Base-by-base conservation (phyloP, 148 eudicot genomes). In the Camellia lanceoleosa region DNA sequence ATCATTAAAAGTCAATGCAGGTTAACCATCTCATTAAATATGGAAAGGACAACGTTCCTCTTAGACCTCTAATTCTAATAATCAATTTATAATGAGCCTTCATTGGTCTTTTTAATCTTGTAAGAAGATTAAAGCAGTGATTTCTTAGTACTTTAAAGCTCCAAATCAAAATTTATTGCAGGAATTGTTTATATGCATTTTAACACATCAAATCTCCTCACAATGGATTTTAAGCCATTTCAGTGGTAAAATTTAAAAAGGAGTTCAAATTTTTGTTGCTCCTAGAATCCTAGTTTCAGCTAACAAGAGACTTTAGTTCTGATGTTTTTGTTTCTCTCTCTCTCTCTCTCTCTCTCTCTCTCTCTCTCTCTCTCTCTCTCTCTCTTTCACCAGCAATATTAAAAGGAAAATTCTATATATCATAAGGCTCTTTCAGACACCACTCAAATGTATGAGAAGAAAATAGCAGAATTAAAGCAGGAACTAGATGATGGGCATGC, bases 351-450 rank as follows among this genome's bases (percentile, higher is more conserved):
- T n/a, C n/a, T n/a, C n/a, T 54, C 52, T 49, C 2, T 19, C 13
- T 46, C 78, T 63, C 64, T 68, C 64, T 75, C 80, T 80, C 6
- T 47, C 6, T 47, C 23, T 77, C 2, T 19, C 13, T 46, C 78
- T 63, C 64, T 68, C 64, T 75, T 81, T 79, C 76, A 83, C 83
- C 84, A 94, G 94, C 84, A 87, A 84, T 83, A 84, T 78, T 88
- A 88, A 85, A 75, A 54, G 69, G 97, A 90, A 79, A 87, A 71
- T 80, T 86, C 92, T 72, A 80, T 77, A 82, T 87, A 85, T 81
- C 92, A 88, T 70, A 87, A 91, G 80, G 90, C 85, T 80, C 89
- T 91, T 61, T 89, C 83, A 72, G 92, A 95, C 64, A 89, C 92
- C 80, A 90, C 92, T 62, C 91, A 89, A 78, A 87, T 88, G 82